These are phyloP conservation scores for Pseudozyma tsukubaensis DNA, from an alignment of 1,284 basidiomycete species.

Conservation along the genomic window DNA sequence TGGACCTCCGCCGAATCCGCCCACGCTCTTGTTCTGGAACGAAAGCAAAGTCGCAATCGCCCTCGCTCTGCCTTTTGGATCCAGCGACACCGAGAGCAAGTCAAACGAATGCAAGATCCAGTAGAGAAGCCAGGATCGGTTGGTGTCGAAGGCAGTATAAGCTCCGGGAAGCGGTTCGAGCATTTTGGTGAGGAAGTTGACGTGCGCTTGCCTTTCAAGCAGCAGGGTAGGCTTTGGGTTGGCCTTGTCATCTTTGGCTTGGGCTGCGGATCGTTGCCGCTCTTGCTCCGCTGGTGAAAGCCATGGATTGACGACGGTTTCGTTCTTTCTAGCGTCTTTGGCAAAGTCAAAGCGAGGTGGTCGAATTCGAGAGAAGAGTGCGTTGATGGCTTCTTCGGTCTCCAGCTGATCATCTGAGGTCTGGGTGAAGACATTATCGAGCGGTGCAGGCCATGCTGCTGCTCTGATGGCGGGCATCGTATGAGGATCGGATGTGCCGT, in stretches of 20 bases:
- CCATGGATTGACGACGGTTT: slow-evolving; percentile 43
- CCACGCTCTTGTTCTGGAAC: slow-evolving; percentile 69
- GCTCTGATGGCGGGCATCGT: slow-evolving; percentile 39
- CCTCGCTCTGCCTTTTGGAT: slow-evolving; percentile 43
- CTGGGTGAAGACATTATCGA: slow-evolving; percentile 49
- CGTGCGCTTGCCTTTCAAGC: slow-evolving; percentile 57
- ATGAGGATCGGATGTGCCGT: not conserved
- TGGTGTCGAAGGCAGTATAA: slow-evolving; percentile 64
- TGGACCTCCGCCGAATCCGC: slow-evolving; percentile 92
- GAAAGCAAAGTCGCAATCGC: slow-evolving; percentile 65
- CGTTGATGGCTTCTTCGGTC: slow-evolving; percentile 58
- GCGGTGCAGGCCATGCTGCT: slow-evolving; percentile 52
- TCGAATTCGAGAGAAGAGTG: slow-evolving; percentile 42
- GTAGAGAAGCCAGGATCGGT: slow-evolving; percentile 67
- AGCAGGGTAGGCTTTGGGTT: slow-evolving; percentile 31
- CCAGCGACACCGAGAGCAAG: slow-evolving; percentile 56
- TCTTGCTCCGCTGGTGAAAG: slow-evolving; percentile 27
- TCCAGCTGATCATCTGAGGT: slow-evolving; percentile 62
- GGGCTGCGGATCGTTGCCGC: slow-evolving; percentile 10
- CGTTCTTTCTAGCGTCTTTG: slow-evolving; percentile 11
- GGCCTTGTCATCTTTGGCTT: slow-evolving; percentile 1
- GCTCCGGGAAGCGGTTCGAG: slow-evolving; percentile 61
- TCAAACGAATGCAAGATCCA: slow-evolving; percentile 65
- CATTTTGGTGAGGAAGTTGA: slow-evolving; percentile 58
- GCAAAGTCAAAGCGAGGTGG: slow-evolving; percentile 30